Base-by-base conservation (phyloP, 805 yeast species). In the Cyberlindnera petersonii region DNA sequence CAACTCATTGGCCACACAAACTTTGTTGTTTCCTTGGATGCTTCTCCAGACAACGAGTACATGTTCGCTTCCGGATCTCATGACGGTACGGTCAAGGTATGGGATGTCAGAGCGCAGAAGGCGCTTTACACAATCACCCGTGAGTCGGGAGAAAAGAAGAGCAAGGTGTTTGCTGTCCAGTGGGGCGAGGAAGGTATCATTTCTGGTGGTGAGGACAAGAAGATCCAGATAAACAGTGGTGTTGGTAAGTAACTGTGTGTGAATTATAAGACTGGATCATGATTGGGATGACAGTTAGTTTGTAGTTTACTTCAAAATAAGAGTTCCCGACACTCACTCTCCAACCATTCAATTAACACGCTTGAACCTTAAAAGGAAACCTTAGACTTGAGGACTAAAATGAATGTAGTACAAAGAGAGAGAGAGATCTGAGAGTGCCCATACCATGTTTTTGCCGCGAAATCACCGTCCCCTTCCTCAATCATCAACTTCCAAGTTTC, bases 121-220 rank as follows among this genome's bases (percentile, higher is more conserved):
- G 73, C 93, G 10, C 68, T 93, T 66, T 87, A 84, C 61, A 85
- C 94, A 6, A 77, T 93, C 34, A 75, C 83, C 13, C 77, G 98
- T 61, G 83, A 86, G 55, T 69, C 74, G 14, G 63, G 66, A 3
- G 66, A 65, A 9, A 66, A 63, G 23, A 68, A 66, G 47, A 64
- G 70, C 26, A 87, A 89, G 57, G 89, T 91, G 17, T 86, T 88
- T 59, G 86, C 85, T 23, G 91, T 87, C 36, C 81, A 76, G 52
- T 93, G 98, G 98, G 82, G 82, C 50, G 57, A 59, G 26, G 75
- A 59, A 23, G 95, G 97, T 32, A 84, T 93, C 47, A 76, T 87
- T 27, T 82, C 95, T 63, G 98, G 93, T 54, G 98, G 98, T 49
- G 83, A 83, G 61, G 97, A 89, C 64, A 93, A 91, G 63, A 83